Evolutionary conservation across 176 grass and related monocot genomes (phyloP), one percentile per base, ranked within the genome.

Genomic region (Elymus sibiricus): DNA sequence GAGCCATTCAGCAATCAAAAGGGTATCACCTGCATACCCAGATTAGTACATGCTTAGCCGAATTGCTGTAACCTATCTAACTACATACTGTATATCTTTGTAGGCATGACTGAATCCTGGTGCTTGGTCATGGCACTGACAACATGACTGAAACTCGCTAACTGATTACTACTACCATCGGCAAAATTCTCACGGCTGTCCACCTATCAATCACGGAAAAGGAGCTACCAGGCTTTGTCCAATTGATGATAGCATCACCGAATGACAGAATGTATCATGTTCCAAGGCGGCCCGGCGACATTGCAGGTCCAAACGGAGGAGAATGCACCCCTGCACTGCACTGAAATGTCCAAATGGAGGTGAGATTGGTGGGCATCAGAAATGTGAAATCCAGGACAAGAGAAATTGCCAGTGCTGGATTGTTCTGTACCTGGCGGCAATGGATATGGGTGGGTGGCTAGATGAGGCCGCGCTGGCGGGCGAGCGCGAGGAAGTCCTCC

Each of bases 401-500:
- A 31, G 16, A 32, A 66, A 80, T 47, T 9, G 0, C 7, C 2
- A 56, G 53, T 56, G 19, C 53, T 56, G 26, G 17, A 29, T 47
- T 42, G 78, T 2, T 13, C 9, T 65, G 39, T 49, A 67, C 28
- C 63, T 9, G 19, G 62, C 40, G 22, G 79, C 27, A 4, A 80
- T 0, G 71, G 4, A 5, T 59, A n/a, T 19, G 56, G 17, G 8
- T 59, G 17, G 21, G 6, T 13, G 4, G 76, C 76, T 78, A 81
- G 86, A 87, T 56, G 86, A 87, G 15, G 43, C 86, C 80, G n/a
- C 37, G 64, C 5, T 62, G 51, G 37, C 86, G 86, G 55, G 80
- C 80, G 39, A 68, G 77, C 22, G 22, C 35, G 11, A 89, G 60
- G 46, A 89, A 27, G 15, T 68, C 70, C 34, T 15, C 58, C 27